Base-by-base conservation (phyloP, 495 filamentous ascomycete species). In the Neurospora sp. region DNA sequence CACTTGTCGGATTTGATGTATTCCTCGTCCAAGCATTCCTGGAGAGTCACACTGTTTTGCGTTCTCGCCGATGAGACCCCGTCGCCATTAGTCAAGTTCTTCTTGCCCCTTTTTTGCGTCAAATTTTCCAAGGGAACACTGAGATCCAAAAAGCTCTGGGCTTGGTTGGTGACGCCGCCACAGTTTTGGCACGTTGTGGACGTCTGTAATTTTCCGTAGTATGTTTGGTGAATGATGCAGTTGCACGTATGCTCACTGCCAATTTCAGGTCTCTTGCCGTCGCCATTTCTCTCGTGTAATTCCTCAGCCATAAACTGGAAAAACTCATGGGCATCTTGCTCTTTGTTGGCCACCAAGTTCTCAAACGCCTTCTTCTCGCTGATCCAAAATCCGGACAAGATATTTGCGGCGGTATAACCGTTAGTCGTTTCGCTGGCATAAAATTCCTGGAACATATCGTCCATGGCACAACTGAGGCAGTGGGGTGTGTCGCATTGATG, bases 271-370 rank as follows among this genome's bases (percentile, higher is more conserved):
- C 81, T 85, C 76, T 85, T 86, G 39, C 86, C 86, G 71, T 88
- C 87, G 5, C 88, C 86, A 77, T 91, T 92, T 69, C 89, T 88
- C 73, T 88, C 85, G 74, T 97, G 94, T 2, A 98, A 87, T 78
- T 93, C 90, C 81, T 97, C 93, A 42, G 95, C 90, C 5, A 98
- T 86, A 78, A 96, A 97, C 79, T 96, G 93, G 83, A 97, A 93
- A 81, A 95, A 98, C 78, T 98, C 95, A 80, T 98, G 94, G 2
- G 94, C 93, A 79, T 98, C 95, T 82, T 97, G 95, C 81, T 97
- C 93, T 74, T 93, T 91, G 77, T 95, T 94, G n/a, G 93, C 93
- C 11, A 93, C 92, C 37, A 97, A 86, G n/a, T 91, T 88, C 86
- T 94, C 84, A 31, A 85, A 84, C 5, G 81, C 80, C 78, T 85